Base-by-base conservation (phyloP, 2,329 filamentous ascomycete genomes). In the Colletotrichum ledebouriae region DNA sequence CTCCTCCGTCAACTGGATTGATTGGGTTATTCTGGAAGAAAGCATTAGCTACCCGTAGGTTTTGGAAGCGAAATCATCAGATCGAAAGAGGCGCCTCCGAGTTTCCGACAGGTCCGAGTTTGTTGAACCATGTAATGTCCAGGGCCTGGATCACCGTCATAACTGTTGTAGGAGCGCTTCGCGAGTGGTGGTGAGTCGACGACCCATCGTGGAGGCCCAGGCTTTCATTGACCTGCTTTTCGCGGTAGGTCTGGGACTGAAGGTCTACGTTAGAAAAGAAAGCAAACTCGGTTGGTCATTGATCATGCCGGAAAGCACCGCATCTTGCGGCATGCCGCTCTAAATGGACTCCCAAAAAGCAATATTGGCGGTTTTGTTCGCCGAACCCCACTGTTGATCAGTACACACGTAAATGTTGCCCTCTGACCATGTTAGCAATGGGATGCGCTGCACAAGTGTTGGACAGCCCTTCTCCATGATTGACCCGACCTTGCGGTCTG, bases 281-380 rank as follows among this genome's bases (percentile, higher is more conserved):
- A 49, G 42, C 61, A 66, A 44, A 52, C 37, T 58, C 50, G 44
- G 42, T 66, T 50, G 56, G 37, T 33, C 41, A 63, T 47, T 42
- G 61, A 56, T 57, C 49, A 59, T 60, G 56, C 42, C 33, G 60
- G 55, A 50, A 20, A 13, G 34, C 42, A 42, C 20, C 44, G 41
- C 65, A 39, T 41, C 53, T 47, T 34, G 61, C 65, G 20, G 53
- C 55, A 64, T 17, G 29, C 13, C 13, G 33, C 61, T 55, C 22
- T 22, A 52, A 49, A 6, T 17, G 34, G 41, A 52, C 44, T 55
- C 49, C 20, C 12, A 41, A 59, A 53, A 68, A 64, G 59, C 49
- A 65, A 59, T 52, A 3, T 17, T 55, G 34, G 55, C 46, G 61
- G 37, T 52, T 44, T 50, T 25, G 57, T 7, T 25, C 63, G 47